Evolutionary conservation across 2,329 filamentous ascomycete genomes (phyloP).

Genomic region (Aspergillus sp.): DNA sequence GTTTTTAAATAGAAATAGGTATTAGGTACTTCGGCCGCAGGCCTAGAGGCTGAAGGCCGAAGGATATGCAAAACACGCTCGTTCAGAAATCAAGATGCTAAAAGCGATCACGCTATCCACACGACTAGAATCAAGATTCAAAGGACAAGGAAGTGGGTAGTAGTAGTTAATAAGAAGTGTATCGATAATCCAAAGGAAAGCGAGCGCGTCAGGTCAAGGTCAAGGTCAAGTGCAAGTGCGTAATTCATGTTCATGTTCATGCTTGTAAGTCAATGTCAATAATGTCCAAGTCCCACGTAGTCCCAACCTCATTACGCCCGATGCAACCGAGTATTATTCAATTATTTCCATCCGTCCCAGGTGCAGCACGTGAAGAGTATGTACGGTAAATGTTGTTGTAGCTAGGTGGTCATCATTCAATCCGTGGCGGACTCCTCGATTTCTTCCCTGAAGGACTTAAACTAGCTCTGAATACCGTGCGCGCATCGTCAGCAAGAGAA

Average conservation of each 20-base stretch:
- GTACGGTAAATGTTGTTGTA: not conserved
- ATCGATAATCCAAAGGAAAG: not conserved
- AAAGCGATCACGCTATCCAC: not conserved
- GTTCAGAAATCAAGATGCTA: not conserved
- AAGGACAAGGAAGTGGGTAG: not conserved
- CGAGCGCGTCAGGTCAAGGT: not conserved
- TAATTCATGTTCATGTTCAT: constrained; percentile 1
- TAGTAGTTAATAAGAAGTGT: not conserved
- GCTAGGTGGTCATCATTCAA: constrained; percentile 14
- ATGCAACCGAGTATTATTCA: not conserved
- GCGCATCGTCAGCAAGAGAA: not conserved
- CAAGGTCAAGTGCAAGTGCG: not conserved
- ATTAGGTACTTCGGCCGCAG: not conserved
- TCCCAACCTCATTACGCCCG: constrained; percentile 1
- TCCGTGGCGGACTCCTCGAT: constrained; percentile 24
- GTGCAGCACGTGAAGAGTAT: not conserved
- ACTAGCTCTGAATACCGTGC: constrained; percentile 15
- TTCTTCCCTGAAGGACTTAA: constrained; percentile 24
- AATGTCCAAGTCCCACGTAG: not conserved
- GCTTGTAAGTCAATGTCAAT: not conserved
- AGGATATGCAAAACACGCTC: not conserved
- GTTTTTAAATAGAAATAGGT: not conserved
- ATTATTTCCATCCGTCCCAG: not conserved
- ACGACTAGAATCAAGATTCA: not conserved
- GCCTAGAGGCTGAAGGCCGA: not conserved